Base-by-base conservation (phyloP, 1,284 basidiomycete genomes). In the Cerioporus squamosus region DNA sequence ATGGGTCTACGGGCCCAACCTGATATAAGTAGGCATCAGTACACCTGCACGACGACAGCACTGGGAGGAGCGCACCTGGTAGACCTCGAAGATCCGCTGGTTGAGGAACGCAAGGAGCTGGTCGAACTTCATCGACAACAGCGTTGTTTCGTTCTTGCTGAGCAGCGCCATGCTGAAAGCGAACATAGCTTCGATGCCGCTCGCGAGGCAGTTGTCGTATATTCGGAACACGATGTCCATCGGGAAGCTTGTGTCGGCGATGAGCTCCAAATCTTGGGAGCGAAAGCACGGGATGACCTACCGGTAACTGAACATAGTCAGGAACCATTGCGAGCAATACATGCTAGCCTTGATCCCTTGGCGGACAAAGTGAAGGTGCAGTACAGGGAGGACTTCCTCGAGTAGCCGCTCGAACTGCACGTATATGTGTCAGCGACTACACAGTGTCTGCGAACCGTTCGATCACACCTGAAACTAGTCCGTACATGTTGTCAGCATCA, bases 281-380 rank as follows among this genome's bases (percentile, higher is more conserved):
- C 36, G 50, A 46, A 22, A 7, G 33, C 8, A 36, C 26, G 5
- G 9, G 8, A 9, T 17, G 12, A 14, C 84, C 66, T 68, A 90
- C 92, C 92, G 86, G 74, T 95, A 97, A 66, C 94, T 94, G 78
- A 98, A 99, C 71, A 99, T 81, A 0, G 97, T 99, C 73, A 99
- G 83, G 76, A 98, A 98, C 97, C 97, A 99, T 70, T 98, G 95
- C 17, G 92, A 95, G 68, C 89, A 91, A 71, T 93, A 99, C 95
- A 98, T 98, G 76, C 91, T 95, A 49, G 93, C 95, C 74, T 97
- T 97, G 70, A 98, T 80, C 33, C 97, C 96, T 74, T 97, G 93
- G 44, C 96, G 85, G 31, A 95, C 77, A 67, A 99, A 91, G 75
- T 98, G 97, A 18, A 94, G 78, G 71, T 98, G 91, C 7, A 99